phyloP scores from a whole-genome alignment of 768 basidiomycete genomes.

The Heimioporus sp. region DNA sequence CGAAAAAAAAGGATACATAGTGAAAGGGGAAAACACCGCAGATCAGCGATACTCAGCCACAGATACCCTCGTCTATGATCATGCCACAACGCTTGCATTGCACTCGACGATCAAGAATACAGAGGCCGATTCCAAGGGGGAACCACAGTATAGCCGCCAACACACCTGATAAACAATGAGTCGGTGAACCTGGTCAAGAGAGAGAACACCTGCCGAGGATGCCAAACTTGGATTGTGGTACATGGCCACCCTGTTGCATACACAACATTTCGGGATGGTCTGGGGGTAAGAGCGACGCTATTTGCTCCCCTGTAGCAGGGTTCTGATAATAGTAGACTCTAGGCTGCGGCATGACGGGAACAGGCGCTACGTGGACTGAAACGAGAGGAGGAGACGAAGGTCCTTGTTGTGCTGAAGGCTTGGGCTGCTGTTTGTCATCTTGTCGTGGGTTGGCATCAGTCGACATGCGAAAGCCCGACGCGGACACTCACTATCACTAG shows the following conservation, averaged over 20 bases:
- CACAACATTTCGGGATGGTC: constrained; percentile 84
- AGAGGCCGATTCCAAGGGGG: constrained; percentile 76
- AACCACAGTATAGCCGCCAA: constrained; percentile 87
- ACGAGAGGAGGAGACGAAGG: constrained; percentile 14
- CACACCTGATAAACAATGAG: constrained; percentile 46
- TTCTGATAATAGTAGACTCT: constrained; percentile 69
- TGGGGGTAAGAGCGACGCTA: constrained; percentile 68
- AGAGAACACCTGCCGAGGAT: constrained; percentile 53
- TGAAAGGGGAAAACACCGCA: not conserved
- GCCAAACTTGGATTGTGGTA: constrained; percentile 62
- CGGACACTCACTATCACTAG: constrained; percentile 25
- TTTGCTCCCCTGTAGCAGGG: constrained; percentile 52
- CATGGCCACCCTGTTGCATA: constrained; percentile 72
- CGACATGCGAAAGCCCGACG: no score
- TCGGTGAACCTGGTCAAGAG: not conserved
- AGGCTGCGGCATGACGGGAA: constrained; percentile 39
- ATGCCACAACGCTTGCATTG: constrained; percentile 55
- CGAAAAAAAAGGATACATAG: not conserved
- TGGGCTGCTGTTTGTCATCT: constrained; percentile 14
- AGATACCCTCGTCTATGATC: constrained; percentile 37
- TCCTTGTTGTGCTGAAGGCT: constrained; percentile 1
- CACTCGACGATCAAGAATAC: constrained; percentile 70
- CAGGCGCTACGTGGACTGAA: constrained; percentile 25
- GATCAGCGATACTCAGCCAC: constrained; percentile 16
- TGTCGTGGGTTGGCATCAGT: not conserved